phyloP scores from a whole-genome alignment of 768 basidiomycete species.

The Chalciporus chontae region DNA sequence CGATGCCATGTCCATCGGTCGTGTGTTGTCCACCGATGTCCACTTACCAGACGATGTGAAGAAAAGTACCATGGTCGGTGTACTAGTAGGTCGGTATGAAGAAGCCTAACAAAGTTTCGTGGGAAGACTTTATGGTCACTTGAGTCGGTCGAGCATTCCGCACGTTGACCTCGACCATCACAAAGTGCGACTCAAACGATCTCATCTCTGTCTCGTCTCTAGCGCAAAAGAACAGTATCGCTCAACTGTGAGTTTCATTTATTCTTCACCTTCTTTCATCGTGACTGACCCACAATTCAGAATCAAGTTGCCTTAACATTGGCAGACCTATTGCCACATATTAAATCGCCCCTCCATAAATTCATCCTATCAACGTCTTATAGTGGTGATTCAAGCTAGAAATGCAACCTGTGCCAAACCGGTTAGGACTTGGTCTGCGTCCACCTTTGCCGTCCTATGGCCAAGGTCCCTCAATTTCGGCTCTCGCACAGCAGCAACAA shows the following conservation, averaged over 20 bases:
- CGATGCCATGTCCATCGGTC: neutral
- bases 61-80: conserved; percentile 54
- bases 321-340: too few relatives aligned
- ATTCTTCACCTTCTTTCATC: neutral
- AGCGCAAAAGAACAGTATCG: neutral
- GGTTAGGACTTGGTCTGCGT: conserved; percentile 86
- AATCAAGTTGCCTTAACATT: too few relatives aligned
- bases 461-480: conserved; percentile 88
- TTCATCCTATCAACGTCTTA: neutral
- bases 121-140: neutral
- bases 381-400: conserved; percentile 6
- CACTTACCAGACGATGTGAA: conserved; percentile 51
- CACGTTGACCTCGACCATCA: neutral
- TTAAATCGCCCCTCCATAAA: neutral
- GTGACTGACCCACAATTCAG: too few relatives aligned
- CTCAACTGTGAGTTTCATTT: conserved; percentile 2
- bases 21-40: neutral
- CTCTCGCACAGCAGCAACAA: conserved; percentile 84
- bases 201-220: too few relatives aligned
- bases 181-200: neutral
- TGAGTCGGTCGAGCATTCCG: too few relatives aligned
- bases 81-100: neutral
- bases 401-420: conserved; percentile 70
- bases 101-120: neutral
- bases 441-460: conserved; percentile 84